Conservation (phyloP, 148 eudicot species). For the Rhododendron ferrugineum region DNA sequence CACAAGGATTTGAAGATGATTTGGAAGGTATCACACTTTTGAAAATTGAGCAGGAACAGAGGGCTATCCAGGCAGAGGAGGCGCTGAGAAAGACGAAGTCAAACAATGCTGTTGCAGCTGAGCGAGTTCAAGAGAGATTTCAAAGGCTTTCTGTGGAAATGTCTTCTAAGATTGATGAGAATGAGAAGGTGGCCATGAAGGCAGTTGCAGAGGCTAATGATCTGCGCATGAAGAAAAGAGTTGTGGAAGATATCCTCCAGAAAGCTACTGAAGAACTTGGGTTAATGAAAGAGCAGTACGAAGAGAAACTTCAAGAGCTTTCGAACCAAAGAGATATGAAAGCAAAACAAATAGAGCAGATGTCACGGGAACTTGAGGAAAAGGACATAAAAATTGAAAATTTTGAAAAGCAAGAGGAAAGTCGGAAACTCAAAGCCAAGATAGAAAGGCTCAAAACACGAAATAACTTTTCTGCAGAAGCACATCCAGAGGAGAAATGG, state of each 20-base stretch:
- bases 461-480: slow-evolving; percentile 30
- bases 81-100: slow-evolving; percentile 47
- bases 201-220: slow-evolving; percentile 57
- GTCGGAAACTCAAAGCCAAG: slow-evolving; percentile 37
- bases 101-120: slow-evolving; percentile 47
- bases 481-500: slow-evolving; percentile 6
- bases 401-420: slow-evolving; percentile 32
- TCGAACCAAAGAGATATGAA: slow-evolving; percentile 32
- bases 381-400: slow-evolving; percentile 27
- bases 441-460: slow-evolving; percentile 49
- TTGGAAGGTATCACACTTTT: slow-evolving; percentile 35
- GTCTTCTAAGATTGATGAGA: slow-evolving; percentile 56
- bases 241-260: slow-evolving; percentile 51
- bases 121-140: slow-evolving; percentile 67
- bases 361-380: slow-evolving; percentile 33
- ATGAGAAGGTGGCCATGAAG: slow-evolving; percentile 43
- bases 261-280: slow-evolving; percentile 49
- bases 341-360: slow-evolving; percentile 33
- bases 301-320: slow-evolving; percentile 39
- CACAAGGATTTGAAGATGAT: slow-evolving; percentile 49
- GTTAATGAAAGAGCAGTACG: slow-evolving; percentile 31
- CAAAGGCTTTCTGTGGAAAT: slow-evolving; percentile 52
- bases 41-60: slow-evolving; percentile 57
- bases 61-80: slow-evolving; percentile 69
- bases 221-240: slow-evolving; percentile 34